Conservation (phyloP, 768 basidiomycete species). For the Dioszegia aurantiaca region DNA sequence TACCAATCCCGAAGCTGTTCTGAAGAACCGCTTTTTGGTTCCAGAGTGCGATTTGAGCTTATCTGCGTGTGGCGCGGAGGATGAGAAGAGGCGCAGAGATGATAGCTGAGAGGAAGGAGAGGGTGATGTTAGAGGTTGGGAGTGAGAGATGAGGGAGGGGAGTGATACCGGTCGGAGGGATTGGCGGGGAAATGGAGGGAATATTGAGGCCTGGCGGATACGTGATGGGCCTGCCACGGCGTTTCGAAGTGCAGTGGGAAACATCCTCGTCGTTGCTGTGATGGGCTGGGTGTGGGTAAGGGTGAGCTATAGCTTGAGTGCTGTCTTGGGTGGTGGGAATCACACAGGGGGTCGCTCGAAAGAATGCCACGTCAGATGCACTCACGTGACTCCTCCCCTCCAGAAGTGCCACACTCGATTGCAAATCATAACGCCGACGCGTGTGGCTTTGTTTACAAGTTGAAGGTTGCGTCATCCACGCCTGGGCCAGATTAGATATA, state of each 20-base stretch:
- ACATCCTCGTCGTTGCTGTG: not conserved
- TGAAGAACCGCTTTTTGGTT: slow-evolving; percentile 52
- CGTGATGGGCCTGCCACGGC: slow-evolving; percentile 9
- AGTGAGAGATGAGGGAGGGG: not conserved
- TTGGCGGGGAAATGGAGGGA: not conserved
- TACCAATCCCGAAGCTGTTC: slow-evolving; percentile 26
- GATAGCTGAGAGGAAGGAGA: not conserved
- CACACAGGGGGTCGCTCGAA: no score
- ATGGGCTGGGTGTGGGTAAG: not conserved
- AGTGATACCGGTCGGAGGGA: not conserved
- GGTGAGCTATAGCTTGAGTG: not conserved
- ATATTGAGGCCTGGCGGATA: not conserved
- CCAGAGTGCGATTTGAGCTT: slow-evolving; percentile 54
- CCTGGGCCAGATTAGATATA: not conserved
- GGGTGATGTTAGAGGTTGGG: not conserved
- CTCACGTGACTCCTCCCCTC: no score
- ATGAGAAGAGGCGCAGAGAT: slow-evolving; percentile 20
- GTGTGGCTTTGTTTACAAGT: no score
- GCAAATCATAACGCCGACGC: no score
- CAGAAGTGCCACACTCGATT: no score
- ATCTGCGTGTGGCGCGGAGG: slow-evolving; percentile 25
- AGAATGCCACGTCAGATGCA: no score
- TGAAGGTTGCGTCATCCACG: no score
- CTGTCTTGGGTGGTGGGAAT: no score
- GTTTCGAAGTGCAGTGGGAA: not conserved